A percentile compares a stretch with the other conserved stretches of the same genome.
Evolutionary conservation across 176 grass and related monocot species (phyloP).

Genomic region (Carex myosuroides): DNA sequence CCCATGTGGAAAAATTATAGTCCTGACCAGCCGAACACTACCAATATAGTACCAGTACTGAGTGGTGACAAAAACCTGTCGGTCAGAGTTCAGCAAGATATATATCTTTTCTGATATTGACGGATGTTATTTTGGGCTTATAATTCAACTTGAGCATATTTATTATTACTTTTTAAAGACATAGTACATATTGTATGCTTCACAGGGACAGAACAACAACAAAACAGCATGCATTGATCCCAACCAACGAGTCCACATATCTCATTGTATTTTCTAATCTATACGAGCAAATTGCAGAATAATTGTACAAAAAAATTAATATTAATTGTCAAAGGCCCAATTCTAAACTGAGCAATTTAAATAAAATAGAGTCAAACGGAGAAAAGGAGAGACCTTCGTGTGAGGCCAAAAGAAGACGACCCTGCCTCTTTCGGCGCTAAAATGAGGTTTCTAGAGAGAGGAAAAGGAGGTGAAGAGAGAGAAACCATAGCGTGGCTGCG

Average conservation of each 20-base stretch:
- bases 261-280: neutral
- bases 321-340: neutral
- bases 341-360: neutral
- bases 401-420: neutral
- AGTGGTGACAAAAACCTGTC: neutral
- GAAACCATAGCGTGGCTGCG: neutral
- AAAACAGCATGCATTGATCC: neutral
- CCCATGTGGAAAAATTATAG: neutral
- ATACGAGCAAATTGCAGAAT: neutral
- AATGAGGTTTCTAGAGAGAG: neutral
- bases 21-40: neutral
- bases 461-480: neutral
- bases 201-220: neutral
- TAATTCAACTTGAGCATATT: neutral
- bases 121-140: neutral
- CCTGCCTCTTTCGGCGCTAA: neutral
- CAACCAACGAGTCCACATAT: neutral
- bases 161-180: neutral
- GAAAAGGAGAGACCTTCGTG: constrained; percentile 7
- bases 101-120: neutral
- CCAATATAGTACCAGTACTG: neutral
- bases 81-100: neutral
- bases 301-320: neutral
- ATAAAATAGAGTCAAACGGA: neutral
- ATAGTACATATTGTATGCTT: neutral